phyloP scores from a whole-genome alignment of 148 eudicot genomes.

The Pouteria glomerata region DNA sequence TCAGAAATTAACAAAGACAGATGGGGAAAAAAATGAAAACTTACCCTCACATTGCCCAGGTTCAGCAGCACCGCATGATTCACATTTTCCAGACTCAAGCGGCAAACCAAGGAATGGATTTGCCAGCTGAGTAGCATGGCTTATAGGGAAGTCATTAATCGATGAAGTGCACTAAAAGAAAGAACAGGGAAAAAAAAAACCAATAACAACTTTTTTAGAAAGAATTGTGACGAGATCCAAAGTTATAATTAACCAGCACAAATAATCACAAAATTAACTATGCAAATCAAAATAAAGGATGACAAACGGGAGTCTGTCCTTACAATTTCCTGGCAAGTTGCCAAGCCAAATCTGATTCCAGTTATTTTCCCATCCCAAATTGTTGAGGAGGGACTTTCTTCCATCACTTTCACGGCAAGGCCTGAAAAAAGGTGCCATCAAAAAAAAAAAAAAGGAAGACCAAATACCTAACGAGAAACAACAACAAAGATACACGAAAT shows the following conservation, averaged over 20 bases:
- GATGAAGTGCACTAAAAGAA: slow-evolving; percentile 13
- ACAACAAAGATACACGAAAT: background rate
- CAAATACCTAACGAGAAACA: background rate
- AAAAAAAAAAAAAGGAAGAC: background rate
- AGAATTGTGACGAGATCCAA: background rate
- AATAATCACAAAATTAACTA: background rate
- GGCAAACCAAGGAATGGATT: slow-evolving; percentile 28
- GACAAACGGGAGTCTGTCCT: background rate
- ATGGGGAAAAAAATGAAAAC: background rate
- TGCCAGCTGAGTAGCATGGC: slow-evolving; percentile 18
- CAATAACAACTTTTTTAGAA: background rate
- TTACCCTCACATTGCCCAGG: slow-evolving; percentile 22
- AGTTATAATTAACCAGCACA: background rate
- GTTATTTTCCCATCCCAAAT: slow-evolving; percentile 46
- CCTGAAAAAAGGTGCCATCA: background rate
- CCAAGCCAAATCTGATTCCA: slow-evolving; percentile 37
- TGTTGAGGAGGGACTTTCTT: slow-evolving; percentile 13
- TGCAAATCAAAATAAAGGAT: background rate
- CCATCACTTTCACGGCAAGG: slow-evolving; percentile 5
- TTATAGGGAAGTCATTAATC: slow-evolving; percentile 19
- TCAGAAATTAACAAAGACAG: background rate
- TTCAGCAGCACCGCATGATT: slow-evolving; percentile 25
- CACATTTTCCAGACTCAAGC: slow-evolving; percentile 18
- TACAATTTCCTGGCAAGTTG: slow-evolving; percentile 18
- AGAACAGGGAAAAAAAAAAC: background rate